These are phyloP conservation scores for Aspergillus leporis DNA, from an alignment of 495 filamentous ascomycete genomes.

Conservation along the genomic window DNA sequence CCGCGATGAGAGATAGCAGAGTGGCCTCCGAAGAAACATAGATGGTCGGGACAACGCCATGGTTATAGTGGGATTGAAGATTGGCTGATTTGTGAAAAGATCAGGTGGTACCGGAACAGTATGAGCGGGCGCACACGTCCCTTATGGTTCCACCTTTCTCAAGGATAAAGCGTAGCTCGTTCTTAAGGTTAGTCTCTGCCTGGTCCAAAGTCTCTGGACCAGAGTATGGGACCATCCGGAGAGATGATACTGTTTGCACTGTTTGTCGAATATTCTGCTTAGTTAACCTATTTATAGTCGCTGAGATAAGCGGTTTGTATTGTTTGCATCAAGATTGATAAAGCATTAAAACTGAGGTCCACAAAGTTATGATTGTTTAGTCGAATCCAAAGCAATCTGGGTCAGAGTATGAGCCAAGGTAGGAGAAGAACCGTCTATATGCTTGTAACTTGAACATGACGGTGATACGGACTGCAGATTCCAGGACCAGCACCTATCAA, in stretches of 20 bases:
- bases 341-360: background rate
- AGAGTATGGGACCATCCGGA: conserved; percentile 23
- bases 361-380: background rate
- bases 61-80: conserved; percentile 15
- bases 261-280: conserved; percentile 22
- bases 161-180: background rate
- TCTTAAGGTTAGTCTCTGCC: background rate
- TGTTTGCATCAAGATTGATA: conserved; percentile 6
- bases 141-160: conserved; percentile 5
- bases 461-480: background rate
- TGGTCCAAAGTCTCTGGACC: background rate
- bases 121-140: background rate
- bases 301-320: conserved; percentile 25
- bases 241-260: conserved; percentile 25
- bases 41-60: conserved; percentile 40
- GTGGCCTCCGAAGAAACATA: conserved; percentile 41
- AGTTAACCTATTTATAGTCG: background rate
- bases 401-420: background rate
- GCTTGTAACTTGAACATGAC: background rate
- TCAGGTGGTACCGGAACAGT: conserved; percentile 20
- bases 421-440: background rate
- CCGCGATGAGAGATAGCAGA: conserved; percentile 29
- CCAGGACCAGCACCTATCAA: conserved; percentile 7
- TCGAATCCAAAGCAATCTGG: background rate
- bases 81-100: conserved; percentile 16